Percentiles rank a stretch among this genome's conserved stretches.
These are phyloP conservation scores for Kluyveromyces sp. DNA, from an alignment of 1,139 yeast species.

Conservation along the genomic window DNA sequence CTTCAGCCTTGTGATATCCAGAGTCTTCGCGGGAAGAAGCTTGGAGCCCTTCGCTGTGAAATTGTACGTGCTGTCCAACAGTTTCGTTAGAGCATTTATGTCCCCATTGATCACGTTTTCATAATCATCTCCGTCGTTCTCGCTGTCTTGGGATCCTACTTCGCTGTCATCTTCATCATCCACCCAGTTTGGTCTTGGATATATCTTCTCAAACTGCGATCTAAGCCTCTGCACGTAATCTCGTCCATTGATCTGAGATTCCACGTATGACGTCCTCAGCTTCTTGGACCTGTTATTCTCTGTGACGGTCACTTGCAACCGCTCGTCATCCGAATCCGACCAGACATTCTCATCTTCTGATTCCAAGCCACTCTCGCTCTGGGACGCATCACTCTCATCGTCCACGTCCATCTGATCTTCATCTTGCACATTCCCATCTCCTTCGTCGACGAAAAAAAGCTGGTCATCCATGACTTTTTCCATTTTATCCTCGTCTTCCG, in stretches of 20 bases:
- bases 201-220: constrained; percentile 77
- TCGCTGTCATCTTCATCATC: constrained; percentile 31
- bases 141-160: constrained; percentile 26
- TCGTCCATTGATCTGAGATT: constrained; percentile 52
- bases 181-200: constrained; percentile 89
- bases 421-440: constrained; percentile 32
- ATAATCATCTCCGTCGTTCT: constrained; percentile 35
- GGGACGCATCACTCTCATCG: constrained; percentile 37
- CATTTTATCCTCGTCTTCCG: constrained; percentile 30
- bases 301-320: constrained; percentile 52
- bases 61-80: constrained; percentile 52
- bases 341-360: constrained; percentile 50
- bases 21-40: constrained; percentile 59
- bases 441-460: constrained; percentile 59
- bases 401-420: constrained; percentile 37
- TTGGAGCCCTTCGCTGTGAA: constrained; percentile 48
- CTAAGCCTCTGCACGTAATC: constrained; percentile 69
- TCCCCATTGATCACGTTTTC: constrained; percentile 36
- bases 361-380: constrained; percentile 14
- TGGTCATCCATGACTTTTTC: constrained; percentile 47
- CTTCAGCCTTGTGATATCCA: constrained; percentile 71
- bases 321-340: constrained; percentile 91
- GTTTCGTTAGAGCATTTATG: constrained; percentile 49
- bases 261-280: constrained; percentile 58
- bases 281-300: constrained; percentile 60